phyloP scores from a whole-genome alignment of 2,329 filamentous ascomycete genomes.

The Exophiala bonariae region DNA sequence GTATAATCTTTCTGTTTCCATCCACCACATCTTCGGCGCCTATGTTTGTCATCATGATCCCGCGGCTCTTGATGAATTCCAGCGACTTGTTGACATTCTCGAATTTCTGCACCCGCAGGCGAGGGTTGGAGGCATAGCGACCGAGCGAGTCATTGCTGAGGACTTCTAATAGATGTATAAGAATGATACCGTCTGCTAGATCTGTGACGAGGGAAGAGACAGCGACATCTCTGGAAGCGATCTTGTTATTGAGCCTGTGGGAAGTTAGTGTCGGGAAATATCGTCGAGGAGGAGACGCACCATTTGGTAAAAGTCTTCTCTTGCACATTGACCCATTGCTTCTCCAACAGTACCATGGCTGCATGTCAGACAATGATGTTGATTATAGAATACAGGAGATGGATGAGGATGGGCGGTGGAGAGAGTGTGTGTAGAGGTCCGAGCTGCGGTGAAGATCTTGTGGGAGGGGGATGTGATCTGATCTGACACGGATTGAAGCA shows the following conservation, averaged over 20 bases:
- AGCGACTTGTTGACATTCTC: constrained; percentile 97
- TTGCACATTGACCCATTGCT: constrained; percentile 75
- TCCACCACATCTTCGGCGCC: constrained; percentile 98
- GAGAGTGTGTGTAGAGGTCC: no score
- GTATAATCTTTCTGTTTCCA: constrained; percentile 94
- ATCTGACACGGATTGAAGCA: no score
- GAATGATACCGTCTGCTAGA: constrained; percentile 88
- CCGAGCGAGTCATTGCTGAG: constrained; percentile 92
- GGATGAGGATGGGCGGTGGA: background rate
- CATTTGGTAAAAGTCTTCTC: constrained; percentile 99
- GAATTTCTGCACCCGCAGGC: constrained; percentile 92
- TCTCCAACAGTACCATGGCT: constrained; percentile 53
- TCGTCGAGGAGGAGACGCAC: constrained; percentile 46
- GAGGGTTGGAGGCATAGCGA: constrained; percentile 93
- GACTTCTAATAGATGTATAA: constrained; percentile 96
- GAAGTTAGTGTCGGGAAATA: constrained; percentile 11
- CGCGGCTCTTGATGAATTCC: constrained; percentile 84
- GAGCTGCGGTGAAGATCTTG: no score
- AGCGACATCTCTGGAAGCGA: constrained; percentile 73
- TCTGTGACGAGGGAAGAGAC: constrained; percentile 87
- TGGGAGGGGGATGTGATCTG: no score
- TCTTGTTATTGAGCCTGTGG: constrained; percentile 88
- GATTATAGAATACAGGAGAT: background rate
- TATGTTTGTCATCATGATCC: constrained; percentile 98
- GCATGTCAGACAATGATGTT: constrained; percentile 19